Percentiles rank a stretch among this genome's conserved stretches.
Evolutionary conservation across 129 eudicot species (phyloP).

Genomic region (Logfia minima): DNA sequence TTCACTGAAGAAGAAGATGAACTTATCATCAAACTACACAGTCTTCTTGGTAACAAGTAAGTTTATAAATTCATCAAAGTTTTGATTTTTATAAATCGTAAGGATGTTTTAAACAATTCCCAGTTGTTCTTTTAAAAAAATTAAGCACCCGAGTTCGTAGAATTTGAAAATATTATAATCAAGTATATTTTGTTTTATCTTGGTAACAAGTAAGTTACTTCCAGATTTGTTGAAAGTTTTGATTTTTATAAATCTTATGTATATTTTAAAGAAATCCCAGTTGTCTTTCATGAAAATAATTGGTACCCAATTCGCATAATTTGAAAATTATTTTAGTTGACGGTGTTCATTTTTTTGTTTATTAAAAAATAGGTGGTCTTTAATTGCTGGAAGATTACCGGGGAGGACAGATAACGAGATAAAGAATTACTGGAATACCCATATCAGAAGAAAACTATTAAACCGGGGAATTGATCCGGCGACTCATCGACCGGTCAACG

Average conservation of each 20-base stretch:
- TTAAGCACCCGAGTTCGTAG: not conserved
- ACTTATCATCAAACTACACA: constrained; percentile 80
- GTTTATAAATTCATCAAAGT: constrained; percentile 9
- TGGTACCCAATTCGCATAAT: constrained; percentile 15
- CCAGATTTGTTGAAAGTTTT: constrained; percentile 17
- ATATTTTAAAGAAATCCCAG: constrained; percentile 10
- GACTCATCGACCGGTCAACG: constrained; percentile 70
- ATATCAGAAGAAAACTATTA: constrained; percentile 77
- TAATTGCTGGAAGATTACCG: constrained; percentile 93
- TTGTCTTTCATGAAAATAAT: not conserved
- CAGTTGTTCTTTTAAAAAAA: not conserved
- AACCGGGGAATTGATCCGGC: constrained; percentile 92
- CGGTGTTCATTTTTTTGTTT: not conserved
- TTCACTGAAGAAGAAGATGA: constrained; percentile 92
- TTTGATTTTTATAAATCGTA: not conserved
- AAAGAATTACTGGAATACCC: constrained; percentile 96
- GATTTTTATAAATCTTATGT: not conserved
- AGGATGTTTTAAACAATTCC: not conserved
- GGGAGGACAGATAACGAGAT: constrained; percentile 98
- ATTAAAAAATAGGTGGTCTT: constrained; percentile 67
- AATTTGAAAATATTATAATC: not conserved
- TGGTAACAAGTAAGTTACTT: constrained; percentile 64
- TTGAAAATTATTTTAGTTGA: constrained; percentile 7
- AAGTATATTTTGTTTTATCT: constrained; percentile 3
- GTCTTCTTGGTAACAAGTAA: constrained; percentile 94